Evolutionary conservation across 2,329 filamentous ascomycete genomes (phyloP).

Genomic region (Cytospora schulzeri): DNA sequence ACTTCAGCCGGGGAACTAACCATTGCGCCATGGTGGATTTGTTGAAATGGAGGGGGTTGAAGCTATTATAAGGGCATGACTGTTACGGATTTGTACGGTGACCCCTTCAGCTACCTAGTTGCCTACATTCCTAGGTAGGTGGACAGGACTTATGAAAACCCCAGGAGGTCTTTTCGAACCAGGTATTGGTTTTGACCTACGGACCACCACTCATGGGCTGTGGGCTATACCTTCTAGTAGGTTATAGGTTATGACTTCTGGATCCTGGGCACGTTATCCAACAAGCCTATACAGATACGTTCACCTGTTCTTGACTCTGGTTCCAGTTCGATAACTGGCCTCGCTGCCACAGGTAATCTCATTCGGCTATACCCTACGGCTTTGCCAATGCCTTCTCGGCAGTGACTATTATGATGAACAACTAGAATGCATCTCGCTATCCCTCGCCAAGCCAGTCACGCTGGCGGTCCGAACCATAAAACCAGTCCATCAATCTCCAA

Average conservation of each 20-base stretch:
- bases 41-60: not conserved
- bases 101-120: not conserved
- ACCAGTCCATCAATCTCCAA: not conserved
- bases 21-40: not conserved
- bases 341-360: not conserved
- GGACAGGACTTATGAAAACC: not conserved
- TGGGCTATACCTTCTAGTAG: not conserved
- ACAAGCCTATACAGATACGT: not conserved
- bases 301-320: not conserved
- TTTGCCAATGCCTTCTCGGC: not conserved
- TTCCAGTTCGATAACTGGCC: not conserved
- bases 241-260: not conserved
- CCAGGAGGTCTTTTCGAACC: too few relatives aligned
- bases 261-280: too few relatives aligned
- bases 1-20: not conserved
- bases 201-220: not conserved
- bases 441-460: not conserved
- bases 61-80: not conserved
- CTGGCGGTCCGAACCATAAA: too few relatives aligned
- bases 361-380: not conserved
- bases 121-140: too few relatives aligned
- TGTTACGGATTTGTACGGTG: too few relatives aligned
- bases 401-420: not conserved
- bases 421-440: not conserved
- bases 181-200: too few relatives aligned